phyloP scores from a whole-genome alignment of 75 land plant species.

The Isoetes taiwanensis region DNA sequence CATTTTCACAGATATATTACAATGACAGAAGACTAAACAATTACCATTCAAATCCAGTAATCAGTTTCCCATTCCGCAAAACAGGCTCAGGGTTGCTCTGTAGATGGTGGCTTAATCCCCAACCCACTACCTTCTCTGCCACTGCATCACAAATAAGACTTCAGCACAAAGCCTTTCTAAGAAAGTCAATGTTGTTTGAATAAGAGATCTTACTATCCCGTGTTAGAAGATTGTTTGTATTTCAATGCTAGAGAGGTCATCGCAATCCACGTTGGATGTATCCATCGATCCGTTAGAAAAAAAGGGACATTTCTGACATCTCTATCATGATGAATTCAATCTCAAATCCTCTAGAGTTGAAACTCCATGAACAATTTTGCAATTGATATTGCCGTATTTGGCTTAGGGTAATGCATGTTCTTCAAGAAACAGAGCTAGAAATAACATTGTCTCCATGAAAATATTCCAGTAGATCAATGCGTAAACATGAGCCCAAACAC shows the following conservation, averaged over 20 bases:
- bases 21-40: background rate
- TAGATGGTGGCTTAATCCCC: constrained; percentile 30
- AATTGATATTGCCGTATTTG: background rate
- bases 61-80: constrained; percentile 23
- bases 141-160: constrained; percentile 9
- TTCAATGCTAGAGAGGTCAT: constrained; percentile 23
- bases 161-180: background rate
- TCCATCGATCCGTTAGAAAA: no score
- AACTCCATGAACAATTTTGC: background rate
- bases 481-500: no score
- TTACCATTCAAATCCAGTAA: constrained; percentile 24
- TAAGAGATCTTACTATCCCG: constrained; percentile 24
- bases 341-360: background rate
- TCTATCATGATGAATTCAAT: constrained; percentile 14
- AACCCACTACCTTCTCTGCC: constrained; percentile 36
- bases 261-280: constrained; percentile 25
- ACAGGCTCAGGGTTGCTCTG: constrained; percentile 27
- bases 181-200: background rate
- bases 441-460: no score
- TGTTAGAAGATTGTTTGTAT: constrained; percentile 27
- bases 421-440: no score
- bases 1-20: background rate
- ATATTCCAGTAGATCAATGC: no score
- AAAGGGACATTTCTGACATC: no score
- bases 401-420: background rate